These are phyloP conservation scores for Claviceps sp. DNA, from an alignment of 2,329 filamentous ascomycete species.

Conservation along the genomic window DNA sequence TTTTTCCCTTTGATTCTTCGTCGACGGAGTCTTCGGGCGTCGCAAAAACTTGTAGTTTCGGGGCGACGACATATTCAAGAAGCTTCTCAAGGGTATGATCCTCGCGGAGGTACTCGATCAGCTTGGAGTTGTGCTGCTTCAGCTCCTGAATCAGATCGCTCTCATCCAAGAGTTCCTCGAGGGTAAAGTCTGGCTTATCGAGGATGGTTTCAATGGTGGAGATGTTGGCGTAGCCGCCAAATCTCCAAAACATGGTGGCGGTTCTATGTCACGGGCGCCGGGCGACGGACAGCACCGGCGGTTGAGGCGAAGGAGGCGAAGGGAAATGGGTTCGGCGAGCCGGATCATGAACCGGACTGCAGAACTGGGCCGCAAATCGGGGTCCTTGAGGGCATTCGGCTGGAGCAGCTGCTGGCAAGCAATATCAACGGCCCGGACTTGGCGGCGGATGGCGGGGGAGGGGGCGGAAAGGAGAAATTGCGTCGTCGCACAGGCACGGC, in stretches of 20 bases:
- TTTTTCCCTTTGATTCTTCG: conserved; percentile 34
- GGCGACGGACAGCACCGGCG: conserved; percentile 18
- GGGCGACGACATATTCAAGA: conserved; percentile 82
- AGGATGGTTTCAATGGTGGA: conserved; percentile 94
- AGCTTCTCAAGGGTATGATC: conserved; percentile 73
- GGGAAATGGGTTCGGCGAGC: conserved; percentile 5
- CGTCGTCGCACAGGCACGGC: conserved; percentile 3
- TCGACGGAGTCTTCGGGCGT: conserved; percentile 37
- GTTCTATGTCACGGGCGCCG: conserved; percentile 20
- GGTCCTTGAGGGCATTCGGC: conserved; percentile 5
- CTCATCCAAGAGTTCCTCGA: conserved; percentile 93
- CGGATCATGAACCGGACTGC: conserved; percentile 9
- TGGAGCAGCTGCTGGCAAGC: conserved; percentile 1
- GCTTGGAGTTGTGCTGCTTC: conserved; percentile 94
- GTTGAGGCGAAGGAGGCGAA: conserved; percentile 10
- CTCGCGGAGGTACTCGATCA: conserved; percentile 89
- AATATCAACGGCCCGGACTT: not conserved
- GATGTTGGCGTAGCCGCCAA: conserved; percentile 96
- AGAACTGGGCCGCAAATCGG: conserved; percentile 3
- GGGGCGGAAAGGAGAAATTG: conserved; percentile 2
- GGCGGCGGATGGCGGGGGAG: not conserved
- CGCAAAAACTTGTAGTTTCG: conserved; percentile 47
- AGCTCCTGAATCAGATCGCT: conserved; percentile 93
- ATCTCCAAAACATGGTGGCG: conserved; percentile 96
- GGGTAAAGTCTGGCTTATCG: conserved; percentile 88